These are phyloP conservation scores for Marsdenia floribunda DNA, from an alignment of 257 asterid species.

Conservation along the genomic window DNA sequence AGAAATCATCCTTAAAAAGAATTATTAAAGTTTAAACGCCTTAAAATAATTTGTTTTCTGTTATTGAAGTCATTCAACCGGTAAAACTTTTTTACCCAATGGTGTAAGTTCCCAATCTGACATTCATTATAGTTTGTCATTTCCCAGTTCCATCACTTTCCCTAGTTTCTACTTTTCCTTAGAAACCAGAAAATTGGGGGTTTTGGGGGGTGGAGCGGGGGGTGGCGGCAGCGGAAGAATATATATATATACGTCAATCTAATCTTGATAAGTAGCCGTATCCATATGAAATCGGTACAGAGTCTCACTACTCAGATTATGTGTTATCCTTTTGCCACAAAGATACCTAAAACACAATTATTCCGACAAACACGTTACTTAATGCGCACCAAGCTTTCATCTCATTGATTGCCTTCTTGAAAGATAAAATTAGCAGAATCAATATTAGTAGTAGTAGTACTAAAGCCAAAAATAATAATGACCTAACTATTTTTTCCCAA, in stretches of 20 bases:
- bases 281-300: neutral
- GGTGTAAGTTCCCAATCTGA: neutral
- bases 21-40: no score
- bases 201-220: no score
- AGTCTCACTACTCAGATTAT: neutral
- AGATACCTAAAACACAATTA: neutral
- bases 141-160: neutral
- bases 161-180: no score
- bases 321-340: neutral
- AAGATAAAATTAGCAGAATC: neutral
- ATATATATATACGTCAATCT: neutral
- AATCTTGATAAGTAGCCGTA: neutral
- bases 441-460: neutral
- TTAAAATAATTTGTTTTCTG: no score
- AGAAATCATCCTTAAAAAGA: no score
- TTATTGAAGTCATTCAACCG: neutral
- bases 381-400: constrained; percentile 15
- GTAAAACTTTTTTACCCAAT: neutral
- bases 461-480: neutral
- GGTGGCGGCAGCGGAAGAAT: no score
- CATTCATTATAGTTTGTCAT: neutral
- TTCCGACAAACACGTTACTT: neutral
- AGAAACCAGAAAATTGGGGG: no score
- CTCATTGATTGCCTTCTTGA: constrained; percentile 6
- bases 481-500: neutral